A percentile compares a stretch with the other conserved stretches of the same genome.
Evolutionary conservation across 2,329 filamentous ascomycete species (phyloP).

Genomic region (Truncatella angustata): DNA sequence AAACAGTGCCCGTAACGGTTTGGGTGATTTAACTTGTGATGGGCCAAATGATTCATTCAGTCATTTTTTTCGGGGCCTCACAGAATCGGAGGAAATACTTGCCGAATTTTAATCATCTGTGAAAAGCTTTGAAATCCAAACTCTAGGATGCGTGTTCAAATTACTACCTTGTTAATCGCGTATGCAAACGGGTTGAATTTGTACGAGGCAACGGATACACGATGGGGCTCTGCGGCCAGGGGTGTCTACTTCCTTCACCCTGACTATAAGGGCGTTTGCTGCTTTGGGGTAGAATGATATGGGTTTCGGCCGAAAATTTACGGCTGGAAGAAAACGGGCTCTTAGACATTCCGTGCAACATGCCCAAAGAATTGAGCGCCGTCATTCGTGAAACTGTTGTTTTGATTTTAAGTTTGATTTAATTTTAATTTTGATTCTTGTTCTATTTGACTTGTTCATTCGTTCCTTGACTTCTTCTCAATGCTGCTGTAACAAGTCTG

Average conservation of each 20-base stretch:
- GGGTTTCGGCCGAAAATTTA: neutral
- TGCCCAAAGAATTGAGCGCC: neutral
- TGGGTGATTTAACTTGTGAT: too few species aligned
- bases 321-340: neutral
- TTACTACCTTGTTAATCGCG: neutral
- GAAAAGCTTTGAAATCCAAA: neutral
- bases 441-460: neutral
- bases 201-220: neutral
- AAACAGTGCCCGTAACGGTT: too few species aligned
- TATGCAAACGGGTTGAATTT: neutral
- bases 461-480: neutral
- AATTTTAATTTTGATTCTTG: neutral
- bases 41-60: neutral
- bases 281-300: too few species aligned
- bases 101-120: neutral
- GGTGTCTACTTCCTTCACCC: neutral
- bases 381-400: neutral
- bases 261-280: neutral
- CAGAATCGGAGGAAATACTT: neutral
- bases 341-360: neutral
- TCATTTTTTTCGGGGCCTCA: neutral
- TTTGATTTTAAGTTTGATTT: neutral
- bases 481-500: neutral
- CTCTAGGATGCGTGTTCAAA: neutral
- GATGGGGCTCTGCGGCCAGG: too few species aligned